These are phyloP conservation scores for Andrographis paniculata DNA, from an alignment of 305 asterid species.

Conservation along the genomic window DNA sequence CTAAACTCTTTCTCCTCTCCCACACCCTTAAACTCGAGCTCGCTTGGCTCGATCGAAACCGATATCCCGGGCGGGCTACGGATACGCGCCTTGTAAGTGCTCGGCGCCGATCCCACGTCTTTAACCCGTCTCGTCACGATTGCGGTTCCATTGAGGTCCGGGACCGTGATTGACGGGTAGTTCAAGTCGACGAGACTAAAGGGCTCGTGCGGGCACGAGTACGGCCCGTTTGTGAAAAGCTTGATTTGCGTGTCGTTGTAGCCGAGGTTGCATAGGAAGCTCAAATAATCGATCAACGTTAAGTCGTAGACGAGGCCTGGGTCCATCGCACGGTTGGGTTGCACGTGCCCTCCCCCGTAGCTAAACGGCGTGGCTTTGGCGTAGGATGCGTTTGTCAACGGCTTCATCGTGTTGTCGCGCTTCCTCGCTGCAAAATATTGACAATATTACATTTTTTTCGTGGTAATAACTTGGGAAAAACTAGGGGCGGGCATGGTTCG, in stretches of 20 bases:
- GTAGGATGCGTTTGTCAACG: slow-evolving; percentile 46
- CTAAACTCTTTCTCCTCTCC: slow-evolving; percentile 65
- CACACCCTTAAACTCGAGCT: slow-evolving; percentile 27
- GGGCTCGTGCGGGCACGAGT: slow-evolving; percentile 29
- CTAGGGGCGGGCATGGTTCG: no score
- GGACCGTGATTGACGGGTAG: slow-evolving; percentile 86
- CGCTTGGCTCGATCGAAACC: slow-evolving; percentile 36
- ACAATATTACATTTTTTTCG: not conserved
- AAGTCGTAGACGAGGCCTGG: slow-evolving; percentile 86
- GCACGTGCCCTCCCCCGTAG: slow-evolving; percentile 86
- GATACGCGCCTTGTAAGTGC: slow-evolving; percentile 50
- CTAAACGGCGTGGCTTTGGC: slow-evolving; percentile 65
- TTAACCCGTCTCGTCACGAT: slow-evolving; percentile 58
- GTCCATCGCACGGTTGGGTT: slow-evolving; percentile 86
- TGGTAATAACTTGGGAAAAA: no score
- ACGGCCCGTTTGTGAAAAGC: slow-evolving; percentile 27
- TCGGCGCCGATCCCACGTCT: slow-evolving; percentile 76
- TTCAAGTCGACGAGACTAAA: slow-evolving; percentile 47
- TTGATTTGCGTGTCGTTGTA: slow-evolving; percentile 41
- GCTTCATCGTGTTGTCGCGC: slow-evolving; percentile 45
- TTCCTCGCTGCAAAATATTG: slow-evolving; percentile 42
- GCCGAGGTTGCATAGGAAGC: slow-evolving; percentile 58
- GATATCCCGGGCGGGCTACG: slow-evolving; percentile 53
- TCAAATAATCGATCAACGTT: slow-evolving; percentile 39
- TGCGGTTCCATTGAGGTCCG: slow-evolving; percentile 39